Evolutionary conservation across 176 grass and related monocot genomes (phyloP).

Genomic region (Puya raimondii): DNA sequence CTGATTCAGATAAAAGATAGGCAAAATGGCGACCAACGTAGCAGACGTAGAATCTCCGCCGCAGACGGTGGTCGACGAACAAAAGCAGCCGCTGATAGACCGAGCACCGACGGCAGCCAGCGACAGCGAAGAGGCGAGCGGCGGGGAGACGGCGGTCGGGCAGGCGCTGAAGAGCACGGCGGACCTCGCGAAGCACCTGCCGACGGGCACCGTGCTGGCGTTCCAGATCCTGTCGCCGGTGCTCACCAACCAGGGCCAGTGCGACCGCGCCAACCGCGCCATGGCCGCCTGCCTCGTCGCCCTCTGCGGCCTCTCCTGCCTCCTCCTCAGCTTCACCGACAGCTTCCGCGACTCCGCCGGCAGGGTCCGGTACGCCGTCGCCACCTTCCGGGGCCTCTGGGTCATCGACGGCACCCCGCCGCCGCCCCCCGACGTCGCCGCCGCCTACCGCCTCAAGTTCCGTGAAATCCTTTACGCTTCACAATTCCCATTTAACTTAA

Average conservation of each 20-base stretch:
- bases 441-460: constrained; percentile 17
- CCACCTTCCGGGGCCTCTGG: constrained; percentile 33
- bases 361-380: constrained; percentile 36
- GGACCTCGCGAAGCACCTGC: constrained; percentile 79
- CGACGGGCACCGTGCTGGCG: constrained; percentile 63
- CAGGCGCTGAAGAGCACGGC: constrained; percentile 42
- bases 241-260: constrained; percentile 50
- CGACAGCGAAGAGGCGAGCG: not conserved
- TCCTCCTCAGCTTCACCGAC: constrained; percentile 76
- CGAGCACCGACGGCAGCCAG: not conserved
- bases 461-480: too few species aligned
- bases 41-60: not conserved
- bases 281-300: constrained; percentile 45
- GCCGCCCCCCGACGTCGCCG: not conserved
- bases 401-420: constrained; percentile 16
- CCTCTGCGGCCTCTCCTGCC: constrained; percentile 34
- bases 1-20: not conserved
- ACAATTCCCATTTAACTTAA: too few species aligned
- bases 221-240: constrained; percentile 74
- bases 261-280: constrained; percentile 29
- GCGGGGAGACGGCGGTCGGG: not conserved
- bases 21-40: not conserved
- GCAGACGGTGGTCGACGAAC: not conserved
- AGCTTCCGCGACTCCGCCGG: constrained; percentile 55
- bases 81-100: not conserved